Evolutionary conservation across 2,329 filamentous ascomycete species (phyloP).

Genomic region (Aspergillus flavus): DNA sequence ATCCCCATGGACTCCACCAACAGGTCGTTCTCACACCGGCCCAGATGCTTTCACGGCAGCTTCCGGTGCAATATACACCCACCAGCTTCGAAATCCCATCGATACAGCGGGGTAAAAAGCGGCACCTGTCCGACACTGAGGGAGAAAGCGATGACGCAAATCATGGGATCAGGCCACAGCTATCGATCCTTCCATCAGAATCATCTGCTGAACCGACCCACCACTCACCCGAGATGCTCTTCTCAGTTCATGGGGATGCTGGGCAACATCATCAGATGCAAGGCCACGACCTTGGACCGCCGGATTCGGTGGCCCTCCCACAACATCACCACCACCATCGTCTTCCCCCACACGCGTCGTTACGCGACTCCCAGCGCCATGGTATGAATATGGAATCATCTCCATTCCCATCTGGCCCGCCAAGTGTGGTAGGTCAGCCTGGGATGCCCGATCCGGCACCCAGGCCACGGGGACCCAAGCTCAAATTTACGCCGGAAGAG

Average conservation of each 20-base stretch:
- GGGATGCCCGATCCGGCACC: constrained; percentile 86
- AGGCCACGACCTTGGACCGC: constrained; percentile 41
- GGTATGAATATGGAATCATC: constrained; percentile 52
- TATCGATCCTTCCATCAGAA: constrained; percentile 38
- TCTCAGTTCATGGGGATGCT: constrained; percentile 36
- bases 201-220: constrained; percentile 31
- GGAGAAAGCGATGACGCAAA: constrained; percentile 29
- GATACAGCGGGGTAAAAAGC: constrained; percentile 37
- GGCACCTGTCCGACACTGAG: constrained; percentile 36
- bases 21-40: constrained; percentile 34
- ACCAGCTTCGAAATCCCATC: constrained; percentile 36
- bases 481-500: constrained; percentile 92
- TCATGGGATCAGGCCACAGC: constrained; percentile 30
- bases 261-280: constrained; percentile 33
- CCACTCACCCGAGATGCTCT: constrained; percentile 38
- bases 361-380: constrained; percentile 66
- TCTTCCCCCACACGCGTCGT: constrained; percentile 71
- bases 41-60: constrained; percentile 38
- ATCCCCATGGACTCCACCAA: constrained; percentile 35
- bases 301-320: constrained; percentile 45
- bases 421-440: constrained; percentile 81
- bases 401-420: constrained; percentile 61
- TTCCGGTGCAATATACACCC: constrained; percentile 38
- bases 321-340: constrained; percentile 80
- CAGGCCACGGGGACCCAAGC: constrained; percentile 80